Evolutionary conservation across 1,284 basidiomycete genomes (phyloP), one percentile per base, ranked within the genome.

Genomic region (Cystobasidiaceae sp.): DNA sequence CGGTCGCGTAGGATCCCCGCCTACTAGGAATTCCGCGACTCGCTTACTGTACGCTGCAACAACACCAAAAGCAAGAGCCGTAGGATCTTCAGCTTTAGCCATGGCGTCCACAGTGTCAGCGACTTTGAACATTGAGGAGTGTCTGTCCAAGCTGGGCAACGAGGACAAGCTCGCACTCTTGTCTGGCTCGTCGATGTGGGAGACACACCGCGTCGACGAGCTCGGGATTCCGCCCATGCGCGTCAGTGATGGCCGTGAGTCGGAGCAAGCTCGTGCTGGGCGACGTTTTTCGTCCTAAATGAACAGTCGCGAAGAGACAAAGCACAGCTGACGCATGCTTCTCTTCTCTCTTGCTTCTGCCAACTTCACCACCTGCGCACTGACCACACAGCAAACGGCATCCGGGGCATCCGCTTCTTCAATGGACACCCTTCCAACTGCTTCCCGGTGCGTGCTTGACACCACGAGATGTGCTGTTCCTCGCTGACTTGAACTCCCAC

Each of bases 401-500:
- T 50, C 28, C 55, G 55, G n/a, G 55, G 55, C 4, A 60, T 44
- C 7, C 55, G 54, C 50, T 73, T 39, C 37, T 39, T 39, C 37
- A 39, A 39, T 39, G 37, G 69, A 54, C 70, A 70, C 52, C 37
- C 37, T n/a, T 39, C 37, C 11, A 39, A 39, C 37, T 39, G 37
- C 37, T 39, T 39, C 37, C 37, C 37, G 11, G 37, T 39, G n/a
- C n/a, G 37, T 39, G 37, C 37, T 39, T 39, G 11, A 39, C 37
- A 39, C 37, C 11, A 28, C 8, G n/a, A 30, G 25, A 19, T 34
- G 34, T 54, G 28, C 25, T 34, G 67, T 66, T 33, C 69, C 66
- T 17, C 69, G 67, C 15, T 15, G 11, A 66, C 68, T 2, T 68
- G 71, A 19, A 69, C 68, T 45, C 70, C 69, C 46, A 67, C 73